Base-by-base conservation (phyloP, 768 basidiomycete species). In the Macrolepiota albuminosa region DNA sequence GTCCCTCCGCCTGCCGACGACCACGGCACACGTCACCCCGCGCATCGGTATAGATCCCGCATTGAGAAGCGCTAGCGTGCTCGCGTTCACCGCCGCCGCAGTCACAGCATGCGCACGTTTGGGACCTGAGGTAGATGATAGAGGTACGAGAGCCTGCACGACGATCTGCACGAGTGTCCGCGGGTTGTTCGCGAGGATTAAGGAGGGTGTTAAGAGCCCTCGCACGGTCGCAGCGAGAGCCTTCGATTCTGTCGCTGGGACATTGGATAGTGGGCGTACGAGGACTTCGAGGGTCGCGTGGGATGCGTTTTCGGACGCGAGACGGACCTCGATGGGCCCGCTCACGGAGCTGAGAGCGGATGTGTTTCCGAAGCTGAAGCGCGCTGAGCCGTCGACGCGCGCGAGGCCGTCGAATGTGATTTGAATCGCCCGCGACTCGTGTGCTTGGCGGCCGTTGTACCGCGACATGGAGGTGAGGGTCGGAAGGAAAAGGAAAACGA, bases 131-230 rank as follows among this genome's bases (percentile, higher is more conserved):
- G 24, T 42, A 39, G 55, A 42, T 6, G 60, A 62, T 10, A 29
- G 4, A 29, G 71, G 56, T 0, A 70, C 67, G 1, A 91, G 75
- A 2, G 81, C 76, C 70, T 94, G 92, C 0, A 89, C 78, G 1
- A 91, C 87, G n/a, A 94, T 76, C 64, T 93, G 91, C 3, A 93
- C 75, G 10, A 91, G 78, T 3, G 88, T 85, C 14, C 92, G 77
- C 8, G 92, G 93, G 59, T 87, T 80, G 51, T 83, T 81, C 4
- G 80, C 75, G 51, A 93, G 81, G n/a, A 91, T 73, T 42, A 91
- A 74, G 0, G 82, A 77, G 5, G 88, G 87, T 14, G 82, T 72
- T 31, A 94, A 70, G 13, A 85, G 75, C 5, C 81, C 72, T 21
- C 83, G 81, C 55, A 94, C 76, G 1, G 75, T 75, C 7, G 79